Base-by-base conservation (phyloP, 164 flowering plant genomes). In the Umbellularia californica region DNA sequence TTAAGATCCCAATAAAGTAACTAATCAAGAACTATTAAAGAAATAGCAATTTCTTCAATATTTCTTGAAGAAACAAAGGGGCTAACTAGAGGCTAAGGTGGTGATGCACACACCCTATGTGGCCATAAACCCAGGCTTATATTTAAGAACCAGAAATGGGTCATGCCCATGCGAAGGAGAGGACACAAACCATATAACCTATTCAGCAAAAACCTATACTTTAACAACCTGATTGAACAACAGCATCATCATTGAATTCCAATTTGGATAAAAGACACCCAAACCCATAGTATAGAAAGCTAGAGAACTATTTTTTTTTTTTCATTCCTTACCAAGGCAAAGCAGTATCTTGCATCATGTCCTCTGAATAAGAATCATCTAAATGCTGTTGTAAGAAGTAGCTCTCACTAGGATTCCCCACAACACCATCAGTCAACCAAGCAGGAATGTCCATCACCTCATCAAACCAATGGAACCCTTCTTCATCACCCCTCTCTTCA, bases 241-340 rank as follows among this genome's bases (percentile, higher is more conserved):
- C 12, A 64, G n/a, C 13, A 64, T n/a, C 12, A 22, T 22, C 25
- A 23, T 15, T 24, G 24, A 60, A 60, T 25, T 25, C 12, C 24
- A 65, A 25, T 65, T 65, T 13, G 47, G 47, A 41, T 65, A 23
- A 20, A 65, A 65, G 27, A 65, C 5, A 25, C 24, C 23, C 30
- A 65, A 65, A 65, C 30, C 68, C 30, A 27, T 6, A 41, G 11
- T 41, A 41, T 9, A 41, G 47, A 41, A 41, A 41, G 11, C 47
- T 41, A 41, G 47, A 41, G 47, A 41, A 41, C 47, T 0, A 7
- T 35, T 41, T 1, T 1, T 41, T 30, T 30, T 30, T 30, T 30
- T 30, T 30, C 47, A 41, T 15, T 33, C 7, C 85, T 86, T 88
- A 94, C 98, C 93, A 84, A 55, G 92, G 92, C 82, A 94, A 88